Evolutionary conservation across 805 yeast genomes (phyloP), one percentile per base, ranked within the genome.

Genomic region (Metschnikowia santaceciliae): DNA sequence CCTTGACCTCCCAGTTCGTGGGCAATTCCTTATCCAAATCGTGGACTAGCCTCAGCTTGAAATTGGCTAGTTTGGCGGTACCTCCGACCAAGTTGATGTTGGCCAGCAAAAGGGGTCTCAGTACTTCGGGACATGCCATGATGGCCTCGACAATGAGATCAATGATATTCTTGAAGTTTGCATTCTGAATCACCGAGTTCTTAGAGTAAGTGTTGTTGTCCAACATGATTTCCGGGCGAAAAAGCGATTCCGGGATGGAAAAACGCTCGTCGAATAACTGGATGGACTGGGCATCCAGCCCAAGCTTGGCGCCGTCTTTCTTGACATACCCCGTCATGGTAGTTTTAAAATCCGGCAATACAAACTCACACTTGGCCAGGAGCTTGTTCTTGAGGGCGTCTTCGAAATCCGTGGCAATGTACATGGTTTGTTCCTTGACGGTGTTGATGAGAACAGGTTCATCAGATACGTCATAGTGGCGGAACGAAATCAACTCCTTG

Each of bases 391-490:
- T 70, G 46, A 85, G 63, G 19, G 82, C 78, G 19, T 63, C 59
- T 20, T 66, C 69, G 59, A 82, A 88, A 59, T 87, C 81, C 19
- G 58, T 54, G 0, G 92, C 82, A n/a, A 88, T 80, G 72, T 80
- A 83, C 65, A 88, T 78, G 35, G 92, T 71, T 52, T 79, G 74
- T 62, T 91, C 97, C 62, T 94, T 94, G 57, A 95, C 87, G 44
- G 86, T 83, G 62, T 90, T 89, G 45, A 94, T 84, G 43, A 94
- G 69, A 2, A 87, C 74, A 0, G 96, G 85, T 67, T 95, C 99
- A 54, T 94, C 97, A 63, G 89, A 83, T 58, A 94, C 90, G 62
- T 94, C 92, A 66, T 91, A 94, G 70, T 94, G 94, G 48, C 97
- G 76, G 63, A 87, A 94, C 2, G 97, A 89, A 11, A 92, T 80